Evolutionary conservation across 2,329 filamentous ascomycete species (phyloP).

Genomic region (Exophiala viscosa): DNA sequence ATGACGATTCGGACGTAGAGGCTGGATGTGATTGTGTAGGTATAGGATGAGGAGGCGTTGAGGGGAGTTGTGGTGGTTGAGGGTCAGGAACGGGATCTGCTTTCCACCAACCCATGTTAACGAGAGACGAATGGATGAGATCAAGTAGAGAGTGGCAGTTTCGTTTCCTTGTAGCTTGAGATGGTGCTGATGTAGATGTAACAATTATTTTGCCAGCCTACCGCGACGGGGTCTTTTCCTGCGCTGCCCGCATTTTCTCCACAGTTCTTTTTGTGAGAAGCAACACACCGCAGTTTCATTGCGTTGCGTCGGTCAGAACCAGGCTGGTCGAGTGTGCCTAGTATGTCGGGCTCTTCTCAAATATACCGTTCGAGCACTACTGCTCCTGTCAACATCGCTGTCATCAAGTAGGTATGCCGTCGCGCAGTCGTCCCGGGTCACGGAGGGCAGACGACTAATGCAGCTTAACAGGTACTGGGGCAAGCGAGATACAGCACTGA

Average conservation of each 20-base stretch:
- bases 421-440: neutral
- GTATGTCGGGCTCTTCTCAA: slow-evolving; percentile 20
- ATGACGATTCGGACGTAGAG: slow-evolving; percentile 46
- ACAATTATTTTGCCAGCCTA: neutral
- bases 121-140: too few species aligned
- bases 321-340: slow-evolving; percentile 5
- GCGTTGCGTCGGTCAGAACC: neutral
- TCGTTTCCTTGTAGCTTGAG: too few species aligned
- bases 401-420: slow-evolving; percentile 31
- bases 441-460: neutral
- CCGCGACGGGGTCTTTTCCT: neutral
- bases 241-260: slow-evolving; percentile 7
- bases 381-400: slow-evolving; percentile 52
- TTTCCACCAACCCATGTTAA: slow-evolving; percentile 30
- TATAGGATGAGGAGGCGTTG: slow-evolving; percentile 29
- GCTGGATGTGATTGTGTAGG: slow-evolving; percentile 33
- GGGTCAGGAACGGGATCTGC: slow-evolving; percentile 25
- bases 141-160: too few species aligned
- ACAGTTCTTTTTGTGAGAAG: neutral
- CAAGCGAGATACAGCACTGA: slow-evolving; percentile 88
- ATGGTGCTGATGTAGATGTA: too few species aligned
- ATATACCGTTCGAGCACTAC: slow-evolving; percentile 93
- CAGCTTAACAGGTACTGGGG: slow-evolving; percentile 73
- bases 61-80: slow-evolving; percentile 16
- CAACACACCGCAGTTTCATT: neutral